phyloP scores from a whole-genome alignment of 106 monocot species.

The Phalaenopsis equestris region DNA sequence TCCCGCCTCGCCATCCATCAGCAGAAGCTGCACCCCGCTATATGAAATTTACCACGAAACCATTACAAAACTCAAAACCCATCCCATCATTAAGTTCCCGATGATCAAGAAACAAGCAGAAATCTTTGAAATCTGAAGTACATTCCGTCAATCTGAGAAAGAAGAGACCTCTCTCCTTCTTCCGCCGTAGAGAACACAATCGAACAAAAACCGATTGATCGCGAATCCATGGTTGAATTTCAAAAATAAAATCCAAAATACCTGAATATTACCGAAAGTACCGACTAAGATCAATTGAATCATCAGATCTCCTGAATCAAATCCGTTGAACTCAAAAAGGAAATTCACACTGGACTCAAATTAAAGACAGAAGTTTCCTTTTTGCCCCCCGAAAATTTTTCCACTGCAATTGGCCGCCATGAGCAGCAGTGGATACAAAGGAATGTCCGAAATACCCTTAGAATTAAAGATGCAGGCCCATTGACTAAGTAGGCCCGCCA shows the following conservation, averaged over 20 bases:
- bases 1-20: constrained; percentile 40
- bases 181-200: not conserved
- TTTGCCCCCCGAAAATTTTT: not conserved
- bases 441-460: not conserved
- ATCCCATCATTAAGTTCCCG: not conserved
- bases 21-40: not conserved
- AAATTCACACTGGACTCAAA: not conserved
- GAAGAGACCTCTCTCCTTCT: not conserved
- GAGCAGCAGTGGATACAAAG: not conserved
- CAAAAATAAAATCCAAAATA: not conserved
- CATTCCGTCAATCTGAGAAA: constrained; percentile 1
- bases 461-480: not conserved
- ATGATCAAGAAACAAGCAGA: not conserved
- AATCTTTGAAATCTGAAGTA: not conserved
- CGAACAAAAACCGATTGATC: not conserved
- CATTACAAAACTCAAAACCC: not conserved
- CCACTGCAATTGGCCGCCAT: not conserved
- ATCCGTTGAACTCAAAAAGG: not conserved
- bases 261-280: not conserved
- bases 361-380: too few relatives aligned
- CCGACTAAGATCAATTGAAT: not conserved
- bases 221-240: not conserved
- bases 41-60: not conserved
- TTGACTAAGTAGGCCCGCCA: not conserved
- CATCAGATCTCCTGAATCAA: not conserved